phyloP scores from a whole-genome alignment of 169 alveolate species.

The Plasmodium relictum region DNA sequence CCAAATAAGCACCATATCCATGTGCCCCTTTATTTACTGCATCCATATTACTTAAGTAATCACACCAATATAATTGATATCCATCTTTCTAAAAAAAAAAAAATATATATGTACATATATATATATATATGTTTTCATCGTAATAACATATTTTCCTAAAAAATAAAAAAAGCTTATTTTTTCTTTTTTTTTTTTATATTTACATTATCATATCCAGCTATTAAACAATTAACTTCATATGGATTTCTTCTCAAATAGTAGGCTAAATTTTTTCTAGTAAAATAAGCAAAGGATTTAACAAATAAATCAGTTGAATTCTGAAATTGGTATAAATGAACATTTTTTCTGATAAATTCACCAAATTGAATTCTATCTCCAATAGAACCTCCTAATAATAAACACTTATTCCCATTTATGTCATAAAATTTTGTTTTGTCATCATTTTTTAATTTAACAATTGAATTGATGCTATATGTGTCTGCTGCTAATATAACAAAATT shows the following conservation, averaged over 20 bases:
- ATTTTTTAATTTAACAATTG: conserved; percentile 82
- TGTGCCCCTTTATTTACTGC: conserved; percentile 92
- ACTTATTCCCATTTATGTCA: conserved; percentile 86
- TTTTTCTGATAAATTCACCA: conserved; percentile 88
- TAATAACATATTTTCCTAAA: neutral
- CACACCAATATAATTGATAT: conserved; percentile 93
- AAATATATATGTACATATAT: neutral
- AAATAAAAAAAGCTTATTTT: neutral
- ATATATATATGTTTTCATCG: neutral
- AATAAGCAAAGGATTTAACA: conserved; percentile 89
- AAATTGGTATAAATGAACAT: conserved; percentile 86
- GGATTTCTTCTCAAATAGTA: conserved; percentile 91
- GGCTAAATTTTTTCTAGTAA: conserved; percentile 90
- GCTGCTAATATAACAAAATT: conserved; percentile 88
- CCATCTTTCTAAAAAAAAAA: conserved; percentile 85
- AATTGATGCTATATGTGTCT: conserved; percentile 85
- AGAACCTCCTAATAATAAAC: conserved; percentile 89
- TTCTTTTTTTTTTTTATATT: neutral
- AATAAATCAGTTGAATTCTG: conserved; percentile 86
- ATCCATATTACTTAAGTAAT: conserved; percentile 91
- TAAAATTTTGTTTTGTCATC: conserved; percentile 82
- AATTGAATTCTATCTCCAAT: conserved; percentile 90
- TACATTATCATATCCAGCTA: conserved; percentile 91
- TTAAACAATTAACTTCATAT: conserved; percentile 88
- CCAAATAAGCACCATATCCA: conserved; percentile 93